Percentiles rank a stretch among this genome's conserved stretches.
These are phyloP conservation scores for Apostasia ramifera DNA, from an alignment of 106 monocot genomes.

Conservation along the genomic window DNA sequence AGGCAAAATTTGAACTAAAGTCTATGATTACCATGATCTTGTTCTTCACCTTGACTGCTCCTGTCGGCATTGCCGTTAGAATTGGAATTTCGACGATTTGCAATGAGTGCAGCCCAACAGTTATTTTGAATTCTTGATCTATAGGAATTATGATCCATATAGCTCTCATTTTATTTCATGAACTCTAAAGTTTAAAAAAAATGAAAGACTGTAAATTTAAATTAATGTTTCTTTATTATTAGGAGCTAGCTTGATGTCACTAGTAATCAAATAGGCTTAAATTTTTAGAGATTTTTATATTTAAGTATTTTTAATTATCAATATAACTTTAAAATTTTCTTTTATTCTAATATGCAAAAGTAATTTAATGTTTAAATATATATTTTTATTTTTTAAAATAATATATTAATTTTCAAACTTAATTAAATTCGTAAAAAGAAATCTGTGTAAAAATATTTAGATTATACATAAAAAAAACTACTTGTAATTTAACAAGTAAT, in stretches of 20 bases:
- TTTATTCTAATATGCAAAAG: no score
- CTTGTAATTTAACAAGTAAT: no score
- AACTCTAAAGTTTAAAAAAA: slow-evolving; percentile 12
- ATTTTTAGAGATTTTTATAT: no score
- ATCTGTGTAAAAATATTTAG: no score
- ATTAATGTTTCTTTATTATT: slow-evolving; percentile 1
- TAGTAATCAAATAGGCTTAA: slow-evolving; percentile 20
- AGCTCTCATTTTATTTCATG: slow-evolving; percentile 20
- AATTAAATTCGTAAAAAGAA: no score
- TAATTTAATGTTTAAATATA: no score
- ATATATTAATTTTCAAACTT: no score
- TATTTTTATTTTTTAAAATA: no score
- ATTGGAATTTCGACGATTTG: slow-evolving; percentile 17
- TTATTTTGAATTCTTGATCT: slow-evolving; percentile 11
- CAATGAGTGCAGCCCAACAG: slow-evolving; percentile 17
- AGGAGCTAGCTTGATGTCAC: slow-evolving; percentile 21
- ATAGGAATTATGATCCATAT: slow-evolving; percentile 20
- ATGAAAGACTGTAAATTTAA: neutral
- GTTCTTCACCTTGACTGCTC: slow-evolving; percentile 16
- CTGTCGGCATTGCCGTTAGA: slow-evolving; percentile 15
- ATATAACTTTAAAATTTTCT: no score
- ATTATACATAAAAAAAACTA: no score
- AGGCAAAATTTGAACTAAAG: slow-evolving; percentile 14
- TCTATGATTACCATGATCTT: slow-evolving; percentile 14
- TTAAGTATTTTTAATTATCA: no score